A percentile compares a stretch with the other conserved stretches of the same genome.
Evolutionary conservation across 2,329 filamentous ascomycete species (phyloP).

Genomic region (Cylindrodendrum hubeiense): DNA sequence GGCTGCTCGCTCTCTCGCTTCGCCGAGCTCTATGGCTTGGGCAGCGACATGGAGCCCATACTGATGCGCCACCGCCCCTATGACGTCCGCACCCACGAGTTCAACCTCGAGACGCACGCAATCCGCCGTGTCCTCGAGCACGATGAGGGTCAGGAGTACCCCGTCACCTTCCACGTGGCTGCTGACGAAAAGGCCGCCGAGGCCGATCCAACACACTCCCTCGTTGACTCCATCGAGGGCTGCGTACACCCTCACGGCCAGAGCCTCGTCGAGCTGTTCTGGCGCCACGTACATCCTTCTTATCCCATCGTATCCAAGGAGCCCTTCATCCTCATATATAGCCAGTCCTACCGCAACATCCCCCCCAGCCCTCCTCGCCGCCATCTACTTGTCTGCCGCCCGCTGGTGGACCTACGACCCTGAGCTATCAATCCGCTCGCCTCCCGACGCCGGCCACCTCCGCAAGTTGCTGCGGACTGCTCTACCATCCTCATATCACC

Average conservation of each 20-base stretch:
- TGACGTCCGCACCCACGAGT: constrained; percentile 56
- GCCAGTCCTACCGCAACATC: constrained; percentile 63
- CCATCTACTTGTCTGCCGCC: constrained; percentile 67
- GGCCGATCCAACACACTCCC: constrained; percentile 38
- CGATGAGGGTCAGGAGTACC: constrained; percentile 51
- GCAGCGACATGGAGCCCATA: constrained; percentile 51
- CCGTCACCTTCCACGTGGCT: constrained; percentile 49
- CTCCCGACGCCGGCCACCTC: constrained; percentile 41
- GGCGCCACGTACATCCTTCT: constrained; percentile 66
- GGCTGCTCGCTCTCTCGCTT: constrained; percentile 43
- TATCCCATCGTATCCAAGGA: constrained; percentile 67
- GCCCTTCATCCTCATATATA: constrained; percentile 65
- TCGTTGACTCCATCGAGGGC: constrained; percentile 63
- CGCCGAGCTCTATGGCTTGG: constrained; percentile 49
- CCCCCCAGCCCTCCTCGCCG: constrained; percentile 64
- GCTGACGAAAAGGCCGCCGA: constrained; percentile 47
- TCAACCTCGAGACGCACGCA: constrained; percentile 70
- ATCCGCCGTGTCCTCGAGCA: constrained; percentile 69
- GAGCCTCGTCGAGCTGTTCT: constrained; percentile 72
- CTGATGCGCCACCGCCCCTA: constrained; percentile 60
- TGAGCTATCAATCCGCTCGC: constrained; percentile 44
- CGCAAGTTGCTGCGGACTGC: constrained; percentile 41
- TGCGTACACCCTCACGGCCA: constrained; percentile 70
- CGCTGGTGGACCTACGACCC: constrained; percentile 65
- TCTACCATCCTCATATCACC: constrained; percentile 46